Conservation (phyloP, 805 yeast species). For the Jamesozyma gamospora region DNA sequence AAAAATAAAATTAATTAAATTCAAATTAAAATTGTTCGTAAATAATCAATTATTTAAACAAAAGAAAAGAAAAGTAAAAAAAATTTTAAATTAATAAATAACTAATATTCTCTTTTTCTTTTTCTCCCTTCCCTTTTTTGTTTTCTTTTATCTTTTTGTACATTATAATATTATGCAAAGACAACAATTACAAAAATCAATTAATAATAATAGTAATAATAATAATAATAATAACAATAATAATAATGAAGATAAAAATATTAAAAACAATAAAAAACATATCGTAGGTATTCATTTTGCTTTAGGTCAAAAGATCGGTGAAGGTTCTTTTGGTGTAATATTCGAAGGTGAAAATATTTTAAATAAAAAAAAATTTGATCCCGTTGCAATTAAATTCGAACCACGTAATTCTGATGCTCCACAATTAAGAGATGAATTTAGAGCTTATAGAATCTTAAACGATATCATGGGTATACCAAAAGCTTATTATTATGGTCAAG, state of each 20-base stretch:
- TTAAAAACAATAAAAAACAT: constrained; percentile 16
- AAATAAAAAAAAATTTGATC: constrained; percentile 26
- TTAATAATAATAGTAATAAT: too few relatives aligned
- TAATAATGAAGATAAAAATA: neutral
- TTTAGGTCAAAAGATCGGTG: constrained; percentile 77
- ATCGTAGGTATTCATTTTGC: constrained; percentile 55
- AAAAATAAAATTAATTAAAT: too few relatives aligned
- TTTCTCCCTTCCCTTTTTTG: too few relatives aligned
- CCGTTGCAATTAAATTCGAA: constrained; percentile 43
- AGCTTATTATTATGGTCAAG: constrained; percentile 98
- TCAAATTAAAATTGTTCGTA: too few relatives aligned
- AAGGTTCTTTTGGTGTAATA: constrained; percentile 78
- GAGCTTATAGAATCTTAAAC: constrained; percentile 81
- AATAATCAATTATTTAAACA: too few relatives aligned
- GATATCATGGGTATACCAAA: constrained; percentile 84
- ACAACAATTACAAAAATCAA: too few relatives aligned
- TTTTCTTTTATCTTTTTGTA: too few relatives aligned
- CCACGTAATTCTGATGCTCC: constrained; percentile 97
- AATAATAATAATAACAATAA: too few relatives aligned
- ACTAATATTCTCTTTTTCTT: too few relatives aligned
- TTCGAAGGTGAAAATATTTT: constrained; percentile 72
- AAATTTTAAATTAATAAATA: too few relatives aligned
- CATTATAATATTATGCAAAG: too few relatives aligned
- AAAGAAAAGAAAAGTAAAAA: too few relatives aligned
- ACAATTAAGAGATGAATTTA: constrained; percentile 89